Base-by-base conservation (phyloP, 805 yeast genomes). In the Candida fluviatilis region DNA sequence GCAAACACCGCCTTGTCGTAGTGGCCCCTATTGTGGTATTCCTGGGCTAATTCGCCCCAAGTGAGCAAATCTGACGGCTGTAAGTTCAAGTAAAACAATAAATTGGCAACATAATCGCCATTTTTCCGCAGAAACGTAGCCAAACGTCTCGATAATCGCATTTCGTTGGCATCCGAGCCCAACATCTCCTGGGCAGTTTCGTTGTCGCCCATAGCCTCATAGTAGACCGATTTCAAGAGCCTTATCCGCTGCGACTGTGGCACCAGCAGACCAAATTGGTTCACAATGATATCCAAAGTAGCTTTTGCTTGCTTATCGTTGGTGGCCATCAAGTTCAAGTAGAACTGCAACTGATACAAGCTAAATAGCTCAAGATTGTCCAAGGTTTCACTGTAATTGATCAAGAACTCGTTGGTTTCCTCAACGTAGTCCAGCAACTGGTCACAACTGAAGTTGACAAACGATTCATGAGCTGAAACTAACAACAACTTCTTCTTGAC, bases 21-120 rank as follows among this genome's bases (percentile, higher is more conserved):
- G 51, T 80, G 79, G 1, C 89, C 89, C 6, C 71, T 43, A 11
- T 64, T 55, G 17, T 59, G 59, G 55, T 91, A 91, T n/a, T 74
- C 65, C 26, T 78, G 76, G 3, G 80, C 83, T 39, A 89, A 66
- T 58, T 86, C 95, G 34, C 79, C 70, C 95, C 95, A 88, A 2
- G 84, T 65, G 45, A 83, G 80, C 2, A 76, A 65, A 57, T 93
- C 98, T 15, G 81, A 57, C 1, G 97, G 96, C 48, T 75, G 78
- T 36, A 71, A 61, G 38, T 80, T 82, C 37, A 86, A 59, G 46
- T 72, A 76, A 25, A 66, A 71, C 8, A 66, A 63, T 48, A 90
- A 66, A 37, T 71, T 73, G 25, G 68, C 63, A 32, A 86, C 71
- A 55, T 78, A 85, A n/a, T 59, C 62, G 37, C 59, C 64, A 33